phyloP scores from a whole-genome alignment of 2,329 filamentous ascomycete genomes.

The Ophidiomyces ophidiicola region DNA sequence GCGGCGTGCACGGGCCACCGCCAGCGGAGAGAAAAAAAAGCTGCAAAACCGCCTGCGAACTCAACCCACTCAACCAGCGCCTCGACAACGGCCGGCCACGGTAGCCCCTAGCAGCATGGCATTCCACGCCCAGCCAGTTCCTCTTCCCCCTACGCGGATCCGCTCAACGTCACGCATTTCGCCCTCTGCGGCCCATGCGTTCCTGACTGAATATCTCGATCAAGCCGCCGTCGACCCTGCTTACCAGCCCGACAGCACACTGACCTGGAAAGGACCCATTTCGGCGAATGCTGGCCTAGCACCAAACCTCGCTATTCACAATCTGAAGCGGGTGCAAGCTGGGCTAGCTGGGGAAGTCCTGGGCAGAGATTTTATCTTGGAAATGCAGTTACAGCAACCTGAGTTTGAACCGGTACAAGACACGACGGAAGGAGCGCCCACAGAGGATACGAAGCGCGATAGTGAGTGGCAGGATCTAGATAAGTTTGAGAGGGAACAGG shows the following conservation, averaged over 20 bases:
- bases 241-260: conserved; percentile 34
- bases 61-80: too few relatives aligned
- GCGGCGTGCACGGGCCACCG: conserved; percentile 7
- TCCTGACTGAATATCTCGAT: conserved; percentile 33
- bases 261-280: conserved; percentile 34
- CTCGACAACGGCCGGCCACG: too few relatives aligned
- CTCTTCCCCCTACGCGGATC: conserved; percentile 30
- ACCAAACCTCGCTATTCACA: conserved; percentile 34
- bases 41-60: too few relatives aligned
- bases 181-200: conserved; percentile 31
- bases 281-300: conserved; percentile 31
- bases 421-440: too few relatives aligned
- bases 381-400: conserved; percentile 18
- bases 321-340: conserved; percentile 35
- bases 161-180: conserved; percentile 27
- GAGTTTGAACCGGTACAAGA: too few relatives aligned
- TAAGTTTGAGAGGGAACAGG: conserved; percentile 29
- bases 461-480: conserved; percentile 20
- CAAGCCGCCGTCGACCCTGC: conserved; percentile 32
- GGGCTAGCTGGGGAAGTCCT: conserved; percentile 33
- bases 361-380: conserved; percentile 30
- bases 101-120: too few relatives aligned
- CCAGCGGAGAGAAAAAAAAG: too few relatives aligned
- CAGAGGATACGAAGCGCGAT: conserved; percentile 8
- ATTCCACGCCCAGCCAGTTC: conserved; percentile 24